Percentiles rank a stretch among this genome's conserved stretches.
phyloP scores from a whole-genome alignment of 2,329 filamentous ascomycete species.

The Trichophaea hybrida region DNA sequence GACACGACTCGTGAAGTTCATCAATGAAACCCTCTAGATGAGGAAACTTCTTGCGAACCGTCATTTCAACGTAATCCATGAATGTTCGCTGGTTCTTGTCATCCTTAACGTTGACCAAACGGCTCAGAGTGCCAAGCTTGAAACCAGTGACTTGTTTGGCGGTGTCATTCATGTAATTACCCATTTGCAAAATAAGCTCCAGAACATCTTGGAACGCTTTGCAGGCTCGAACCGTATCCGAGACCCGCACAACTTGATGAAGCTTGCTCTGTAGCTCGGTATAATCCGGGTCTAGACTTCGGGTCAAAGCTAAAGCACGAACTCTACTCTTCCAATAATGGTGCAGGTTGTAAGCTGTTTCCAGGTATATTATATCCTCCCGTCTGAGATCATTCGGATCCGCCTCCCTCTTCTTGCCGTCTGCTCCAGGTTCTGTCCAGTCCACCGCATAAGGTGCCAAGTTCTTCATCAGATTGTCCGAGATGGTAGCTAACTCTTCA shows the following conservation, averaged over 20 bases:
- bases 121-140: slow-evolving; percentile 86
- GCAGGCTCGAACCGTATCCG: slow-evolving; percentile 79
- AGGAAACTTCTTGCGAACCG: slow-evolving; percentile 89
- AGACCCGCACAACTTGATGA: slow-evolving; percentile 69
- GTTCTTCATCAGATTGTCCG: slow-evolving; percentile 76
- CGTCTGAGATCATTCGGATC: slow-evolving; percentile 79
- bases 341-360: slow-evolving; percentile 83
- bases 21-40: slow-evolving; percentile 83
- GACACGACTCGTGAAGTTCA: slow-evolving; percentile 45
- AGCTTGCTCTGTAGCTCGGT: slow-evolving; percentile 80
- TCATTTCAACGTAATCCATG: slow-evolving; percentile 88
- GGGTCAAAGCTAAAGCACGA: slow-evolving; percentile 72
- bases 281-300: slow-evolving; percentile 74
- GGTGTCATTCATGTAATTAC: slow-evolving; percentile 99
- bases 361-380: slow-evolving; percentile 89
- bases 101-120: slow-evolving; percentile 95
- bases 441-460: slow-evolving; percentile 95
- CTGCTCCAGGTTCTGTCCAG: slow-evolving; percentile 79
- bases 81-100: slow-evolving; percentile 97
- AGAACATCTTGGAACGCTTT: slow-evolving; percentile 92
- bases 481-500: slow-evolving; percentile 81
- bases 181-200: slow-evolving; percentile 78
- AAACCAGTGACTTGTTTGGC: slow-evolving; percentile 97
- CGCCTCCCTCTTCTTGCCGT: slow-evolving; percentile 62
- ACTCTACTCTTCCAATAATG: slow-evolving; percentile 99